Conservation (phyloP, 805 yeast genomes). For the Kuraishia borneana region DNA sequence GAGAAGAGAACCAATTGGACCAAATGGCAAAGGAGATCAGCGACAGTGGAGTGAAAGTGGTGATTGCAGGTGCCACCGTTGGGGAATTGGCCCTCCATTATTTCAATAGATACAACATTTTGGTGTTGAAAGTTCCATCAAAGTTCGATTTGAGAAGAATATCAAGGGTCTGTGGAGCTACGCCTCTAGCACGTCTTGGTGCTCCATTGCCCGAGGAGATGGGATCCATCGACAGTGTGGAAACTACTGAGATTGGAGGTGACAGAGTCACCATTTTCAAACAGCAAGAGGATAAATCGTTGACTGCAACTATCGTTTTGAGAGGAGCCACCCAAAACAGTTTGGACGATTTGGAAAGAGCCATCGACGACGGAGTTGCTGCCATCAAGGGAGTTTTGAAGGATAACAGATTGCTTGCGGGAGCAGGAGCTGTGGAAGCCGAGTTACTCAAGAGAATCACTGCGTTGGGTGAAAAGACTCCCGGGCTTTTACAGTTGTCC, state of each 20-base stretch:
- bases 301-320: conserved; percentile 85
- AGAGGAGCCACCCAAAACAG: conserved; percentile 95
- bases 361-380: conserved; percentile 93
- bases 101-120: conserved; percentile 73
- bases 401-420: conserved; percentile 76
- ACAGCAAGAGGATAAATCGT: conserved; percentile 50
- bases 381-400: conserved; percentile 83
- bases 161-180: conserved; percentile 94
- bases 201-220: conserved; percentile 93
- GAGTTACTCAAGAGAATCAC: conserved; percentile 75
- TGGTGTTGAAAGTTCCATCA: conserved; percentile 83
- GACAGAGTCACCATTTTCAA: conserved; percentile 92
- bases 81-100: conserved; percentile 93
- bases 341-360: conserved; percentile 92
- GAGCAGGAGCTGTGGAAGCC: conserved; percentile 93
- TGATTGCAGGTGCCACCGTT: conserved; percentile 88
- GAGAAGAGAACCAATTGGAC: conserved; percentile 92
- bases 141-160: conserved; percentile 91
- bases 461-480: conserved; percentile 84
- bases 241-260: conserved; percentile 92
- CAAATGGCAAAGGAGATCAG: conserved; percentile 70
- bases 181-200: conserved; percentile 88
- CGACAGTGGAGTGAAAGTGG: conserved; percentile 78
- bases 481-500: conserved; percentile 87
- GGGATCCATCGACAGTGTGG: conserved; percentile 80